phyloP scores from a whole-genome alignment of 2,329 filamentous ascomycete species.

The Aspergillus fructus region DNA sequence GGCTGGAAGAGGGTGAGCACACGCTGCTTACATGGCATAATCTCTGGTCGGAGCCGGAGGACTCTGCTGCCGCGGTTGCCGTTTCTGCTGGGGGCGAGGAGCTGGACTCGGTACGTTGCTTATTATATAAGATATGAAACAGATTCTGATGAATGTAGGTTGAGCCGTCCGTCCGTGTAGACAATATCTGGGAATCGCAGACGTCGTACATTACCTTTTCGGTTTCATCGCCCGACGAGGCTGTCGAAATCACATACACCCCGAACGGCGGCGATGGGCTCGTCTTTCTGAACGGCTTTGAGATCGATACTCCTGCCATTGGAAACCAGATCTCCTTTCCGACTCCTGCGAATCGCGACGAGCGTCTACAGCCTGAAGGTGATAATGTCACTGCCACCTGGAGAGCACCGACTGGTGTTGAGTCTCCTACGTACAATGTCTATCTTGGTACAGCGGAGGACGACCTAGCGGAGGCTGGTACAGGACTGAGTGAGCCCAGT shows the following conservation, averaged over 20 bases:
- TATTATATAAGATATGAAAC: no score
- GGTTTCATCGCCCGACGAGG: background rate
- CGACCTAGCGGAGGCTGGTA: background rate
- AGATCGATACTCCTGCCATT: slow-evolving; percentile 9
- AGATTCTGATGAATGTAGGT: background rate
- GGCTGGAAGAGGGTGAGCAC: slow-evolving; percentile 7
- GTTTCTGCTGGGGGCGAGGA: slow-evolving; percentile 6
- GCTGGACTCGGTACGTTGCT: background rate
- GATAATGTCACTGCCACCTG: background rate
- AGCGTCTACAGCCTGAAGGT: background rate
- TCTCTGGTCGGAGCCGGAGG: slow-evolving; percentile 3
- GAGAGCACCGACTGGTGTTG: background rate
- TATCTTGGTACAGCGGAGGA: background rate
- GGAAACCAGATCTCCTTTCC: slow-evolving; percentile 11
- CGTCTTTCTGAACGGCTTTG: slow-evolving; percentile 11
- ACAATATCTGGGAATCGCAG: slow-evolving; percentile 12
- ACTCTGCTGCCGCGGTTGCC: background rate
- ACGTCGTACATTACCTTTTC: slow-evolving; percentile 10
- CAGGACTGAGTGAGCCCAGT: background rate
- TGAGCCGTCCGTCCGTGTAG: background rate
- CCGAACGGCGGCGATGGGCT: background rate
- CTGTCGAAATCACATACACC: slow-evolving; percentile 6
- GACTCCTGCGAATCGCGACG: slow-evolving; percentile 2
- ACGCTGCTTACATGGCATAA: slow-evolving; percentile 11
- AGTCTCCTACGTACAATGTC: slow-evolving; percentile 8